Conservation (phyloP, 371 early-diverging fungal species). For the Phascolomyces articulosus region DNA sequence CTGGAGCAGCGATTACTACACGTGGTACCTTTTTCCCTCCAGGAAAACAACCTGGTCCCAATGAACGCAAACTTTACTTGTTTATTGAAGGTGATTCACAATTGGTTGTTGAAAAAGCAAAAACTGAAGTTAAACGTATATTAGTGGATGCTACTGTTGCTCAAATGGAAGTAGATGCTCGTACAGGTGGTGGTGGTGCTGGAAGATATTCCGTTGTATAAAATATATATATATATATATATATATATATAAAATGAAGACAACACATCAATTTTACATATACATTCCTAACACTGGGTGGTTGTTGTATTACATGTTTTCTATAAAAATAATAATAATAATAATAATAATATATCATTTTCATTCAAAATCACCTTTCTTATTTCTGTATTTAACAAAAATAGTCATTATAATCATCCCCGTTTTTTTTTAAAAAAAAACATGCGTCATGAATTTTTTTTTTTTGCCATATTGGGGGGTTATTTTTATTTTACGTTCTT, state of each 20-base stretch:
- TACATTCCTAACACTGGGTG: too few species aligned
- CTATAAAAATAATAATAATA: too few species aligned
- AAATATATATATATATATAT: too few species aligned
- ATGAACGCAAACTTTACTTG: constrained; percentile 91
- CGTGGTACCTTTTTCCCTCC: constrained; percentile 88
- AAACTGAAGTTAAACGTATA: constrained; percentile 89
- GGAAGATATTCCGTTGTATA: constrained; percentile 57
- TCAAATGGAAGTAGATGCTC: constrained; percentile 74
- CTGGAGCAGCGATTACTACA: constrained; percentile 94
- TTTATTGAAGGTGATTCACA: constrained; percentile 95
- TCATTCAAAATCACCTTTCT: too few species aligned
- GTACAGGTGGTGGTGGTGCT: constrained; percentile 46
- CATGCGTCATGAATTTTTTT: too few species aligned
- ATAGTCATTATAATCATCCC: too few species aligned
- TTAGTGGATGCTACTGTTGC: constrained; percentile 82
- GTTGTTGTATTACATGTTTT: too few species aligned
- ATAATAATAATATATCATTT: too few species aligned
- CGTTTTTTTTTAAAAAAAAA: too few species aligned
- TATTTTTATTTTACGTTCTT: background rate
- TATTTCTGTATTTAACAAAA: too few species aligned
- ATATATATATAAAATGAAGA: background rate
- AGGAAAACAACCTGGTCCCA: constrained; percentile 75
- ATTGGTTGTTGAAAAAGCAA: constrained; percentile 89
- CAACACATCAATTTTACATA: background rate
- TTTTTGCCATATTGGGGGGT: background rate